Evolutionary conservation across 257 asterid genomes (phyloP).

Genomic region (Henckelia pumila): DNA sequence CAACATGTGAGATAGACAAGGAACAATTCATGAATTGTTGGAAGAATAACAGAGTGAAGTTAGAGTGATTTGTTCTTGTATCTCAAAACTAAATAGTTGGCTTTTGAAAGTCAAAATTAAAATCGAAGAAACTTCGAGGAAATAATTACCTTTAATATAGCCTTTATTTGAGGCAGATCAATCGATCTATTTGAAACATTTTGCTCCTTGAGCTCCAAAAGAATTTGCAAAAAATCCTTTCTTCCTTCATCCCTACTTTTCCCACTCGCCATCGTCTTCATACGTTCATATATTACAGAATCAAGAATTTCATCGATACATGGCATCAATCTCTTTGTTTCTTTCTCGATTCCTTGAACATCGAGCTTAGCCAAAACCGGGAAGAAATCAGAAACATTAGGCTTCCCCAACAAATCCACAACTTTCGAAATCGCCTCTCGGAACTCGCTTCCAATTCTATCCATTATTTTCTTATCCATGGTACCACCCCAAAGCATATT

Average conservation of each 20-base stretch:
- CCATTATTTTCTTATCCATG: conserved; percentile 12
- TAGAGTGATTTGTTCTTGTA: too few relatives aligned
- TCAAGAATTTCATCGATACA: conserved; percentile 26
- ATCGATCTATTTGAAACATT: conserved; percentile 1
- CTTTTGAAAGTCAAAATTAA: too few relatives aligned
- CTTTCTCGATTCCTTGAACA: conserved; percentile 36
- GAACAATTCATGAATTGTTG: too few relatives aligned
- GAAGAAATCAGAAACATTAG: conserved; percentile 42
- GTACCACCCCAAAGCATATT: conserved; percentile 44
- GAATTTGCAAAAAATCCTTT: conserved; percentile 33
- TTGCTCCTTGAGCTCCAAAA: conserved; percentile 28
- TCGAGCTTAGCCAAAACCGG: conserved; percentile 38
- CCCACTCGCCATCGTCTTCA: conserved; percentile 3
- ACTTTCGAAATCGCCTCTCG: conserved; percentile 20
- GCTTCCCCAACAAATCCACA: conserved; percentile 17
- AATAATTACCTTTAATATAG: conserved; percentile 30
- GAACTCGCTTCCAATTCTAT: conserved; percentile 27
- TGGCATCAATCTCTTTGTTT: conserved; percentile 18
- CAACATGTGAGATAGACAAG: too few relatives aligned
- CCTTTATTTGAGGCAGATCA: conserved; percentile 24
- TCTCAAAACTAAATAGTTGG: too few relatives aligned
- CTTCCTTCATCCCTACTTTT: neutral
- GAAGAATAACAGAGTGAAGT: too few relatives aligned
- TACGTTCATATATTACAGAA: conserved; percentile 10
- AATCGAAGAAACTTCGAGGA: too few relatives aligned